These are phyloP conservation scores for Apiotrichum sp. DNA, from an alignment of 1,284 basidiomycete species.

Conservation along the genomic window DNA sequence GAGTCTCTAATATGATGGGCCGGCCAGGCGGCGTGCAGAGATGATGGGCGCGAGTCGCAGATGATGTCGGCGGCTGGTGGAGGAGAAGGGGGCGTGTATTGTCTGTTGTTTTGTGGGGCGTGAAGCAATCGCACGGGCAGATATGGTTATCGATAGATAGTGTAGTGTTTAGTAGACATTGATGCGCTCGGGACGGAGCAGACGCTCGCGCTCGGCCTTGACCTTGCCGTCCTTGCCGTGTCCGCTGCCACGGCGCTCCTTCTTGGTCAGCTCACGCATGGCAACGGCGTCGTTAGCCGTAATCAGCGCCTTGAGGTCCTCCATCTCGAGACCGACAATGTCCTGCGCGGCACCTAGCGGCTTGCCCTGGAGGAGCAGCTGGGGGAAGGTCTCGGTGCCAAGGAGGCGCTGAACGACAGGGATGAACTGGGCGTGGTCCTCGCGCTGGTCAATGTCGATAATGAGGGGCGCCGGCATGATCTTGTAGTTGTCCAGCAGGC, in stretches of 20 bases:
- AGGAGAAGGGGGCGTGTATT: too few species aligned
- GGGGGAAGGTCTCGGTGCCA: constrained; percentile 55
- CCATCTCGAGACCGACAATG: constrained; percentile 52
- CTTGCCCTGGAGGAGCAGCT: constrained; percentile 64
- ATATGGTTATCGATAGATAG: too few species aligned
- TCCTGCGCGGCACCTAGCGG: constrained; percentile 56
- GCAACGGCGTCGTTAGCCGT: constrained; percentile 55
- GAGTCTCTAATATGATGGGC: too few species aligned
- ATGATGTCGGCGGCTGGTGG: too few species aligned
- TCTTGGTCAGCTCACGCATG: constrained; percentile 49
- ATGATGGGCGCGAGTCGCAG: too few species aligned
- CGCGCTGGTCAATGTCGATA: constrained; percentile 65
- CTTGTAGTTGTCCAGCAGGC: constrained; percentile 56
- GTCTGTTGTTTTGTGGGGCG: too few species aligned
- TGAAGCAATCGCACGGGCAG: too few species aligned
- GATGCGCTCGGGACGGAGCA: constrained; percentile 9
- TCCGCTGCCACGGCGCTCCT: constrained; percentile 23
- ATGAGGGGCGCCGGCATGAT: constrained; percentile 63
- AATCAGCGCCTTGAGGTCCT: constrained; percentile 54
- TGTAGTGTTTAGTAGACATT: neutral
- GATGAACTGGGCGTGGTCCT: constrained; percentile 51
- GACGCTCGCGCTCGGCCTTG: constrained; percentile 3
- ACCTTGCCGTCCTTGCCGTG: neutral
- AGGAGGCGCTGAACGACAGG: constrained; percentile 58
- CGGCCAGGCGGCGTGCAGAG: too few species aligned